phyloP scores from a whole-genome alignment of 305 asterid genomes.

The Fraxinus sp. region DNA sequence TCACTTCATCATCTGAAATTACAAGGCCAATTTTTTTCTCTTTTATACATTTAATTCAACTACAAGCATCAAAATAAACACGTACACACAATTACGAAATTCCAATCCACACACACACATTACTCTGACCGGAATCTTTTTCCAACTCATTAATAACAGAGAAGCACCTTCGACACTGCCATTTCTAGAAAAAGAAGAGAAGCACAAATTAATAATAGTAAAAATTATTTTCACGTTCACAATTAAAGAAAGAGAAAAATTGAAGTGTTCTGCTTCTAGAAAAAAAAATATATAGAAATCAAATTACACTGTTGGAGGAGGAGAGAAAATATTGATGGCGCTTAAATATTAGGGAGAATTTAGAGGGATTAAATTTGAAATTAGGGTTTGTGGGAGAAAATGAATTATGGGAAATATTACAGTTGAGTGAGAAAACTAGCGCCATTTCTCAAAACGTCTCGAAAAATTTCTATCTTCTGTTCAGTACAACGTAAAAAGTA shows the following conservation, averaged over 20 bases:
- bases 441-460: conserved; percentile 44
- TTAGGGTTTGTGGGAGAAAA: conserved; percentile 37
- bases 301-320: conserved; percentile 10
- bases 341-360: conserved; percentile 22
- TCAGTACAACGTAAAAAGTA: not conserved
- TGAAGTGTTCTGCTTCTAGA: not conserved
- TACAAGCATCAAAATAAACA: not conserved
- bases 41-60: not conserved
- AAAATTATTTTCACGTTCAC: not conserved
- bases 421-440: conserved; percentile 34
- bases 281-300: not conserved
- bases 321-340: conserved; percentile 14
- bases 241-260: not conserved
- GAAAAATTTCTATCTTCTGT: not conserved
- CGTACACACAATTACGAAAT: not conserved
- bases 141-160: conserved; percentile 33
- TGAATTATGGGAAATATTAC: conserved; percentile 27
- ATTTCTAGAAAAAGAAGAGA: conserved; percentile 25
- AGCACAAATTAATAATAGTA: not conserved
- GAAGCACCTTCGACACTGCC: conserved; percentile 27
- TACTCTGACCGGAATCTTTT: conserved; percentile 36
- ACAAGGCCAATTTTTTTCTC: not conserved
- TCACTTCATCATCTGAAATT: conserved; percentile 56
- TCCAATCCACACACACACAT: conserved; percentile 24
- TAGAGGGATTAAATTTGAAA: conserved; percentile 27